Conservation (phyloP, 2,329 filamentous ascomycete genomes). For the Aspergillus vadensis region DNA sequence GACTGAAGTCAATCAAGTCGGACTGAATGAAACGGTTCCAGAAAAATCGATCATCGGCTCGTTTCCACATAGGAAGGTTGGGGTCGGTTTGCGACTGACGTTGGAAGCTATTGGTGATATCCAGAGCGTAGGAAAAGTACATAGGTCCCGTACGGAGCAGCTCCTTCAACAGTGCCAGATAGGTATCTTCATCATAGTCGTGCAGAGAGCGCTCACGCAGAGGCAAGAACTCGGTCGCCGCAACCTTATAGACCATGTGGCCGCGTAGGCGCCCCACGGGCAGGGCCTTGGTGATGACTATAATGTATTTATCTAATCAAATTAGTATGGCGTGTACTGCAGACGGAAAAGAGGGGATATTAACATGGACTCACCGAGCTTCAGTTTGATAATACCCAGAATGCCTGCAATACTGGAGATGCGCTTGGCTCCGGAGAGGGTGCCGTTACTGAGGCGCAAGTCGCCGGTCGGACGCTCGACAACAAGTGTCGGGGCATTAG, state of each 20-base stretch:
- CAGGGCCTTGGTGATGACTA: constrained; percentile 92
- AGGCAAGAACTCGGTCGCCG: constrained; percentile 88
- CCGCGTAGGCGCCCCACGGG: constrained; percentile 89
- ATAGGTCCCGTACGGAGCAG: constrained; percentile 83
- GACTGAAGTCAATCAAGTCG: constrained; percentile 87
- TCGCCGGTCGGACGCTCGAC: constrained; percentile 92
- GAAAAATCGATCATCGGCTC: constrained; percentile 96
- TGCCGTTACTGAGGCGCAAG: constrained; percentile 78
- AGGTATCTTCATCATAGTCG: constrained; percentile 92
- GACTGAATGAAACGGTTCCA: constrained; percentile 95
- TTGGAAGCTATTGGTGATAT: constrained; percentile 96
- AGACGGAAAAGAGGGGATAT: not conserved
- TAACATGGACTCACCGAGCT: constrained; percentile 67
- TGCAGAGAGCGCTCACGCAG: constrained; percentile 88
- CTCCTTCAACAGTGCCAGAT: constrained; percentile 77
- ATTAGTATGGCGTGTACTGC: constrained; percentile 18
- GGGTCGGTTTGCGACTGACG: constrained; percentile 78
- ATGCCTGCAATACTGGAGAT: constrained; percentile 96
- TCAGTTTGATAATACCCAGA: constrained; percentile 87
- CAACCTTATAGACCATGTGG: constrained; percentile 93
- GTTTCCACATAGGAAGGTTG: constrained; percentile 78
- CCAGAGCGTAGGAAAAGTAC: constrained; percentile 98
- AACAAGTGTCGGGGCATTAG: constrained; percentile 81
- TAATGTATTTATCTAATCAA: constrained; percentile 81
- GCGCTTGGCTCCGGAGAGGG: constrained; percentile 73